Conservation (phyloP, 805 yeast species). For the Metschnikowia kunwiensis region DNA sequence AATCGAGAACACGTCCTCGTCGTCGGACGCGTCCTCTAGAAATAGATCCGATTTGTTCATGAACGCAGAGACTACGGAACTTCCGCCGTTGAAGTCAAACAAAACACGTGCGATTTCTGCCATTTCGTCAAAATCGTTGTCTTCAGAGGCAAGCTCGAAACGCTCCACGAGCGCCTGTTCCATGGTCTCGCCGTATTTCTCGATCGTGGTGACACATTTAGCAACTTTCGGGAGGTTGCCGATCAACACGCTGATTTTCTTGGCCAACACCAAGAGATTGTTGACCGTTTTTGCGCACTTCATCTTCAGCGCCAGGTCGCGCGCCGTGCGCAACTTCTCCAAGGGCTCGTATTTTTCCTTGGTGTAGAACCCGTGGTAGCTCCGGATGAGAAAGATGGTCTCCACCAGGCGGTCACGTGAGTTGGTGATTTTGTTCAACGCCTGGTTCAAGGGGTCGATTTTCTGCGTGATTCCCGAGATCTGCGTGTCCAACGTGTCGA, state of each 20-base stretch:
- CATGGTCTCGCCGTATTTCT: constrained; percentile 70
- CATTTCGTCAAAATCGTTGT: constrained; percentile 67
- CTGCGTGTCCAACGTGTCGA: constrained; percentile 48
- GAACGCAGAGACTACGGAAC: constrained; percentile 75
- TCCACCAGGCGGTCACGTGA: constrained; percentile 71
- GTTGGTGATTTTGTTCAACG: constrained; percentile 62
- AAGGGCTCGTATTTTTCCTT: constrained; percentile 54
- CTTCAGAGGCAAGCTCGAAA: constrained; percentile 72
- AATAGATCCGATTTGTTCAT: constrained; percentile 77
- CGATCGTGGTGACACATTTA: constrained; percentile 45
- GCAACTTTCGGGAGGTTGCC: constrained; percentile 43
- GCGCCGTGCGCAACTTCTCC: constrained; percentile 52
- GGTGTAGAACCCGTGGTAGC: constrained; percentile 74
- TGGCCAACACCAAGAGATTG: constrained; percentile 61
- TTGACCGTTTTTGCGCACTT: constrained; percentile 69
- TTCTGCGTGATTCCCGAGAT: constrained; percentile 56
- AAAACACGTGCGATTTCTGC: constrained; percentile 72
- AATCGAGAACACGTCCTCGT: constrained; percentile 28
- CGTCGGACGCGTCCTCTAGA: constrained; percentile 38
- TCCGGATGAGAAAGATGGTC: constrained; percentile 68
- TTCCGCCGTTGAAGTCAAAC: constrained; percentile 80
- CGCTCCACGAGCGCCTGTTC: constrained; percentile 66
- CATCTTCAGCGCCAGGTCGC: constrained; percentile 47
- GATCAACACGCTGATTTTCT: constrained; percentile 47
- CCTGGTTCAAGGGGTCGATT: constrained; percentile 68